Evolutionary conservation across 129 eudicot species (phyloP).

Genomic region (Chrysanthemum makinoi): DNA sequence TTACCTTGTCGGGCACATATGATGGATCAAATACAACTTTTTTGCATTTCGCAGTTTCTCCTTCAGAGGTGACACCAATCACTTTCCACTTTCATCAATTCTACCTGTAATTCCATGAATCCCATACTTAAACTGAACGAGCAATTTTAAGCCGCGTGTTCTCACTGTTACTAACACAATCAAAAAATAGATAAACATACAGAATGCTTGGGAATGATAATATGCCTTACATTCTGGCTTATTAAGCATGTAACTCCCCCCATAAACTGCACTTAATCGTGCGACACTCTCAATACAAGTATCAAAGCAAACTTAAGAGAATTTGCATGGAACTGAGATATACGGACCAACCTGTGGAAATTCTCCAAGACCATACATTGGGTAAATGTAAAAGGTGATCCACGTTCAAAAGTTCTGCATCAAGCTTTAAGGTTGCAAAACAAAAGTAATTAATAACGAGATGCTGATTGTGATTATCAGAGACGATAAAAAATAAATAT

Average conservation of each 20-base stretch:
- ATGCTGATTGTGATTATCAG: neutral
- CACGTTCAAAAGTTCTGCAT: conserved; percentile 79
- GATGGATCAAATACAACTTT: conserved; percentile 95
- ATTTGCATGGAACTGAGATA: conserved; percentile 2
- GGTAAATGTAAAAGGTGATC: conserved; percentile 91
- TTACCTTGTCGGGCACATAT: conserved; percentile 78
- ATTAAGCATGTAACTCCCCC: too few relatives aligned
- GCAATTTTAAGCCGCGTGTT: too few relatives aligned
- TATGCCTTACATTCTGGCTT: conserved; percentile 85
- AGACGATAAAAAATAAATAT: neutral
- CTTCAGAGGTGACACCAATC: conserved; percentile 83
- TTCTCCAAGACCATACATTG: conserved; percentile 94
- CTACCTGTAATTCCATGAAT: conserved; percentile 50
- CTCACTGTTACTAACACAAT: too few relatives aligned
- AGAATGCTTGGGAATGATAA: neutral
- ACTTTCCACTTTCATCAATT: conserved; percentile 77
- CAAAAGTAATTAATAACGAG: neutral
- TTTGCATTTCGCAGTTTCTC: conserved; percentile 97
- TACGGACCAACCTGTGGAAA: conserved; percentile 75
- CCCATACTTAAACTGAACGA: neutral
- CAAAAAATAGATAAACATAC: neutral
- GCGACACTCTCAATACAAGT: conserved; percentile 2
- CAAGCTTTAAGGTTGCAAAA: conserved; percentile 50
- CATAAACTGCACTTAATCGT: too few relatives aligned
- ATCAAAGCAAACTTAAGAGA: neutral